phyloP scores from a whole-genome alignment of 495 filamentous ascomycete genomes.

The Xylaria telfairii region DNA sequence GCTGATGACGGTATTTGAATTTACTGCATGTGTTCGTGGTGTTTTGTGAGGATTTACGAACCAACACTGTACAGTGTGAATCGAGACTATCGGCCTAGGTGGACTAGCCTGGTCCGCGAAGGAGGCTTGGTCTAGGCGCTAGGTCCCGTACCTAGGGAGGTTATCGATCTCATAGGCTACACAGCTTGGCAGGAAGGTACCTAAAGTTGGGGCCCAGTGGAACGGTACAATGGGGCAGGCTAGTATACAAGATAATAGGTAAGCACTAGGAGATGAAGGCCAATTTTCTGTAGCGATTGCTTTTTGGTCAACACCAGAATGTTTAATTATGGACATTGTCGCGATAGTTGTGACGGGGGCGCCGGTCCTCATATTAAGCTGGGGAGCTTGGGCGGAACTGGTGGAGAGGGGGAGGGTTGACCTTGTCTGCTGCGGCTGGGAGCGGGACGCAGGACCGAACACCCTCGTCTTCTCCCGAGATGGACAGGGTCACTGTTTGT shows the following conservation, averaged over 20 bases:
- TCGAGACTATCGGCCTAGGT: neutral
- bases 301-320: neutral
- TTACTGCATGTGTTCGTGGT: conserved; percentile 5
- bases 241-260: neutral
- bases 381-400: neutral
- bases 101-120: neutral
- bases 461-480: conserved; percentile 3
- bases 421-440: conserved; percentile 4
- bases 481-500: neutral
- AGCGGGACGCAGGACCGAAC: neutral
- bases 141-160: neutral
- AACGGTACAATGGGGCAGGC: conserved; percentile 5
- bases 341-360: neutral
- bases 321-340: neutral
- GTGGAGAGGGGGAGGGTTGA: neutral
- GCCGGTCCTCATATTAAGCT: neutral
- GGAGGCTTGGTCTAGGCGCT: neutral
- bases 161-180: conserved; percentile 4
- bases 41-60: neutral
- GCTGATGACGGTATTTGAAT: conserved; percentile 12
- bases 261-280: neutral
- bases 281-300: neutral
- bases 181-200: conserved; percentile 67
- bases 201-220: conserved; percentile 42
- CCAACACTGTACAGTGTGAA: neutral